Evolutionary conservation across 2,329 filamentous ascomycete genomes (phyloP), one percentile per base, ranked within the genome.

Genomic region (Xylariaceae sp.): DNA sequence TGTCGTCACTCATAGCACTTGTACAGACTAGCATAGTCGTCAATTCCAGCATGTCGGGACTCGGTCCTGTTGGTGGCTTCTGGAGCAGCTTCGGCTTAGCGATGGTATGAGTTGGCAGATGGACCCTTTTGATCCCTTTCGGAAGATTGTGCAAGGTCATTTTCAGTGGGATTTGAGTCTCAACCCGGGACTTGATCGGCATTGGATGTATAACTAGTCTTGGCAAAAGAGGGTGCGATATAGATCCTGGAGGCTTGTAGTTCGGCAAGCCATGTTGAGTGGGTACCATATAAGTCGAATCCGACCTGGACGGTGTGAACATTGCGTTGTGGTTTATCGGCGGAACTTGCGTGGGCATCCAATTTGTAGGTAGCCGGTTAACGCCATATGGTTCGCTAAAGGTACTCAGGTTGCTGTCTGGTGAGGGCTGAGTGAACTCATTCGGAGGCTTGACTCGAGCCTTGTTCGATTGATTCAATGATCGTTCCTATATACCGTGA

Each of bases 151-250:
- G 87, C 45, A 97, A 75, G 0, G 87, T 88, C 74, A 97, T 81
- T 68, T 88, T 88, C 66, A 97, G 90, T 7, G 89, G 90, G 66
- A 97, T 97, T 72, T 97, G 94, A 0, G 94, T 97, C 77, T 99
- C 94, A 15, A 97, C 94, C 18, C 94, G 87, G 13, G 92, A 96
- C 74, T 97, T 97, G 58, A 84, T 72, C 4, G 88, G 88, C 2
- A 85, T 89, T 4, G 86, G 84, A 63, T 87, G 80, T 49, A 90
- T 83, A 10, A 80, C 82, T 45, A 90, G 73, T 54, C 75, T 74
- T 54, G 74, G 80, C 15, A 65, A 64, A 15, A 23, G 45, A 23
- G 53, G 15, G 18, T 50, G 53, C 13, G 60, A 51, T n/a, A 58
- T 30, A 2, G 53, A 51, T 15, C 63, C 60, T 17, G 63, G 62